These are phyloP conservation scores for Phialophora macrospora DNA, from an alignment of 2,329 filamentous ascomycete species.

Conservation along the genomic window DNA sequence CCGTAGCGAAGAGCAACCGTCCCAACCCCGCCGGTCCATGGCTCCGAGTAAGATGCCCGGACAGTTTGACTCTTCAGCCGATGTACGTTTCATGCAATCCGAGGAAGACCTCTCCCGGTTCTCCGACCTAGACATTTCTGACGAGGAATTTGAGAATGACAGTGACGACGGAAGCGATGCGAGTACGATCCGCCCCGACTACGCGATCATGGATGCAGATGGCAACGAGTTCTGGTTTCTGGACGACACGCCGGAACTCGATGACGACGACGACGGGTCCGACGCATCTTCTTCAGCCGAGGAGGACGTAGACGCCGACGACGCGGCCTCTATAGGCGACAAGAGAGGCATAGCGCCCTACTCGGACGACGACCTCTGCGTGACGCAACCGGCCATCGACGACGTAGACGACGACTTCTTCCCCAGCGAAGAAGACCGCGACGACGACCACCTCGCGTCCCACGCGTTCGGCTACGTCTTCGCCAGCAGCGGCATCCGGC, in stretches of 20 bases:
- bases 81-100: constrained; percentile 46
- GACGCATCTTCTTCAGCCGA: constrained; percentile 48
- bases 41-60: constrained; percentile 44
- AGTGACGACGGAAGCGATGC: constrained; percentile 37
- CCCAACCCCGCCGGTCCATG: constrained; percentile 51
- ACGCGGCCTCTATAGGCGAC: constrained; percentile 65
- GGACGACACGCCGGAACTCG: constrained; percentile 47
- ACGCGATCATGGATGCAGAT: constrained; percentile 45
- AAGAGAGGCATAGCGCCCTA: constrained; percentile 50
- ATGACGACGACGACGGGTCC: constrained; percentile 57
- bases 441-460: constrained; percentile 80
- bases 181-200: constrained; percentile 41
- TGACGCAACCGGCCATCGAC: constrained; percentile 91
- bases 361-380: constrained; percentile 75
- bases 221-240: constrained; percentile 53
- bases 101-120: constrained; percentile 48
- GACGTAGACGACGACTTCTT: constrained; percentile 85
- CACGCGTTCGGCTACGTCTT: constrained; percentile 83
- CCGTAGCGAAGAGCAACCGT: constrained; percentile 20
- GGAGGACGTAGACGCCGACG: constrained; percentile 52
- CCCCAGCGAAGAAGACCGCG: constrained; percentile 71
- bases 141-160: constrained; percentile 47
- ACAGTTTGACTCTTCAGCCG: constrained; percentile 40
- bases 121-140: constrained; percentile 58
- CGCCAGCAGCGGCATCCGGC: constrained; percentile 85